Base-by-base conservation (phyloP, 2,329 filamentous ascomycete genomes). In the Aspergillus versicolor region DNA sequence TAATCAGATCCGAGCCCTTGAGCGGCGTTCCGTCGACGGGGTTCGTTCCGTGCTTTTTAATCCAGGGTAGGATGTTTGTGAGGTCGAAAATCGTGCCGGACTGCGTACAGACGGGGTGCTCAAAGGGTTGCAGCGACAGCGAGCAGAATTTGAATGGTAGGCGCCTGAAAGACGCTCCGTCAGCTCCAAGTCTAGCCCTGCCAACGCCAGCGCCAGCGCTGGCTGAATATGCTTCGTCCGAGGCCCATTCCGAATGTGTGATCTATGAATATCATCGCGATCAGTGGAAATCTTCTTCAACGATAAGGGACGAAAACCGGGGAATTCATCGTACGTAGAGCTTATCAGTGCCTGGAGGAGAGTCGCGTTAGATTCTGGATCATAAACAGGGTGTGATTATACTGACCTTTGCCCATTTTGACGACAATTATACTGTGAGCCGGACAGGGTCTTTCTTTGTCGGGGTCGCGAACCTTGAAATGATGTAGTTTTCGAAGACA, bases 101-200 rank as follows among this genome's bases (percentile, higher is more conserved):
- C 3, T 84, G 70, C 1, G 93, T 97, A 80, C 94, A 99, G 37
- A 99, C 94, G 5, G 94, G 92, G 69, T 96, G 90, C 70, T 88
- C 86, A 79, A 97, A 99, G 7, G 95, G 95, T 71, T 97, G 94
- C 34, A 99, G 87, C 59, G 91, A 96, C 40, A 96, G 88, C 61
- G 94, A 91, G 84, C 94, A 99, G 78, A 94, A 97, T 81, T 97
- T 97, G 84, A 95, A 99, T 30, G 95, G 94, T 1, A 99, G 84
- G 45, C 91, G 89, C 70, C 89, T 91, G 80, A 97, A 97, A 38
- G 84, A 83, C 48, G 85, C 82, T 62, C 85, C 84, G 21, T 76
- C 76, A 2, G 79, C 76, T 47, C 75, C 74, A 21, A 74, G 82
- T 73, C 74, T 79, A 63, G 68, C 82, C 75, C 77, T 87, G 72